Evolutionary conservation across 225 moss, liverwort and hornwort species (phyloP).

Genomic region (Climacium dendroides): DNA sequence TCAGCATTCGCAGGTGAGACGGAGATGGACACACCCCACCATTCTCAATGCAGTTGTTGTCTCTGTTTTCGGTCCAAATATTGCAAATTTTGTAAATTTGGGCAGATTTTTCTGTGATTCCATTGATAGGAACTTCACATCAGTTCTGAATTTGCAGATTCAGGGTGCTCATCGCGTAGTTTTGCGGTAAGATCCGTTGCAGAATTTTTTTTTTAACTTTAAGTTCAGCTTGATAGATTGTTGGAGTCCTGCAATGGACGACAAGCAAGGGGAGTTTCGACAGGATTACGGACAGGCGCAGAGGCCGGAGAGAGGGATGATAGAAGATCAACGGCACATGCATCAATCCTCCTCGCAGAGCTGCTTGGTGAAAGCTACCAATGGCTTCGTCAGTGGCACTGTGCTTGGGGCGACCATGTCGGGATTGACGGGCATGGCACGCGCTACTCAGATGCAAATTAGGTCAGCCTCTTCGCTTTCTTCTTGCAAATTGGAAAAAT

Average conservation of each 20-base stretch:
- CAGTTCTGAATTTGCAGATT: not conserved
- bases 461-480: slow-evolving; percentile 1
- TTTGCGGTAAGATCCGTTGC: not conserved
- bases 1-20: not conserved
- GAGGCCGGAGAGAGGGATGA: not conserved
- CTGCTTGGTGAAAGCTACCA: slow-evolving; percentile 14
- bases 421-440: slow-evolving; percentile 37
- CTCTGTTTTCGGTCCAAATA: not conserved
- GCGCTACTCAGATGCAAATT: slow-evolving; percentile 30
- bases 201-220: not conserved
- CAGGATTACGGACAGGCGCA: not conserved
- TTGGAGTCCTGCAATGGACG: not conserved
- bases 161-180: not conserved
- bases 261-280: not conserved
- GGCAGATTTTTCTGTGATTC: not conserved
- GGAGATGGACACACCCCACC: not conserved
- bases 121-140: not conserved
- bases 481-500: not conserved
- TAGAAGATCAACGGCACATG: not conserved
- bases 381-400: slow-evolving; percentile 34
- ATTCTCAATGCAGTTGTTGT: not conserved
- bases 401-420: slow-evolving; percentile 42
- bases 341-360: not conserved
- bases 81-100: not conserved
- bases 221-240: not conserved